Percentiles rank a stretch among this genome's conserved stretches.
Conservation (phyloP, 2,329 filamentous ascomycete genomes). For the Mycosphaerella arachidis region DNA sequence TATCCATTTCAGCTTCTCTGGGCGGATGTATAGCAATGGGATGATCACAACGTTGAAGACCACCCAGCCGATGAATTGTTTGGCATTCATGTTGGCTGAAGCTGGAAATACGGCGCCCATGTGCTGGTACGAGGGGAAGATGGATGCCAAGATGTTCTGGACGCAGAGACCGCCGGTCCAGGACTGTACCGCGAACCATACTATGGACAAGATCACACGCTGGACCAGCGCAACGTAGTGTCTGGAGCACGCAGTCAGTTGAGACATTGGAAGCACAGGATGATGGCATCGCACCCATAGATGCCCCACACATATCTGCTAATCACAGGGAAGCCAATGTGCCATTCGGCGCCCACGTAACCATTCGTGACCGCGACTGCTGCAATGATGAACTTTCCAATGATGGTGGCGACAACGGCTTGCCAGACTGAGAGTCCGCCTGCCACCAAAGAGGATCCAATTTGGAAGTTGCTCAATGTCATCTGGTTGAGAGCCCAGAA, state of each 20-base stretch:
- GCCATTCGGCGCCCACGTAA: constrained; percentile 41
- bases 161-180: constrained; percentile 57
- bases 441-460: constrained; percentile 36
- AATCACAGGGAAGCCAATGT: constrained; percentile 53
- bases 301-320: constrained; percentile 54
- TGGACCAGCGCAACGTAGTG: constrained; percentile 53
- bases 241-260: constrained; percentile 26
- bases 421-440: constrained; percentile 42
- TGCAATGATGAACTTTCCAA: constrained; percentile 49
- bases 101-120: constrained; percentile 51
- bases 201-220: constrained; percentile 46
- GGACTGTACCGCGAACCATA: constrained; percentile 57
- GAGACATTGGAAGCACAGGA: background rate
- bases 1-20: constrained; percentile 38
- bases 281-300: constrained; percentile 29
- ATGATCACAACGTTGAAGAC: constrained; percentile 45
- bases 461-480: constrained; percentile 35
- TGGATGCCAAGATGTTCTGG: constrained; percentile 49
- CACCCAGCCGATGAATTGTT: constrained; percentile 43
- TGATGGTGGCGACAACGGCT: constrained; percentile 37
- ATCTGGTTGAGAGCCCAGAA: constrained; percentile 42
- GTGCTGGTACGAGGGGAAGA: constrained; percentile 54
- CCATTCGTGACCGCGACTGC: constrained; percentile 57
- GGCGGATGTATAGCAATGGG: constrained; percentile 43
- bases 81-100: constrained; percentile 43